phyloP scores from a whole-genome alignment of 352 stramenopile species.

The Globisporangium spiculum region DNA sequence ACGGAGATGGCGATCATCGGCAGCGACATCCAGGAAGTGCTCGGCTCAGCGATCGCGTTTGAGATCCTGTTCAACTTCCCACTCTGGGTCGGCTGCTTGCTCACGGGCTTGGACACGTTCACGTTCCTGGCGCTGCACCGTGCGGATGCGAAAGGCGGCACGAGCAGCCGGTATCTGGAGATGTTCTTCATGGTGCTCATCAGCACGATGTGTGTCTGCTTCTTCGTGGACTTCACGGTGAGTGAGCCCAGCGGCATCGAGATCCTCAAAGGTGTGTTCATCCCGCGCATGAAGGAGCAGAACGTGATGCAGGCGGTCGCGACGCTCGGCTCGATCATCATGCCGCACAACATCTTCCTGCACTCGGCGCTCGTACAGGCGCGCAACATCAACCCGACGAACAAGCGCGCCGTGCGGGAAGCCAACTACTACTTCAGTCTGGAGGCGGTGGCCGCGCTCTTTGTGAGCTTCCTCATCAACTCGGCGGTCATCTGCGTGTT shows the following conservation, averaged over 20 bases:
- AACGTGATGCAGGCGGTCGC: constrained; percentile 83
- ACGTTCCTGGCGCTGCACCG: constrained; percentile 92
- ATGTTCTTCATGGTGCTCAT: constrained; percentile 92
- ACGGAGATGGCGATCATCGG: constrained; percentile 92
- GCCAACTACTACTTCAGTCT: constrained; percentile 92
- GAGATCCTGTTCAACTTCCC: constrained; percentile 89
- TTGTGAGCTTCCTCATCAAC: constrained; percentile 96
- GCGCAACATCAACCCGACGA: constrained; percentile 45
- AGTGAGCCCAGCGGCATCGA: constrained; percentile 58
- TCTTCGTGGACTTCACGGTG: constrained; percentile 89
- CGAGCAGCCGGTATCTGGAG: constrained; percentile 57
- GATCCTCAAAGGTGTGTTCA: constrained; percentile 79
- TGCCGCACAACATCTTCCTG: constrained; percentile 93
- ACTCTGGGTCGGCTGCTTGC: constrained; percentile 89
- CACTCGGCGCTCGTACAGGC: constrained; percentile 85
- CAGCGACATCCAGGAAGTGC: constrained; percentile 90
- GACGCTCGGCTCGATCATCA: constrained; percentile 93
- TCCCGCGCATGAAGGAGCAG: constrained; percentile 49
- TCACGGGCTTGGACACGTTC: constrained; percentile 90
- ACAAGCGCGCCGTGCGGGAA: constrained; percentile 35
- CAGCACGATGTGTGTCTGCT: constrained; percentile 91
- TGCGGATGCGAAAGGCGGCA: constrained; percentile 31
- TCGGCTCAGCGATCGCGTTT: constrained; percentile 91
- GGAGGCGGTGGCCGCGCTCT: constrained; percentile 87
- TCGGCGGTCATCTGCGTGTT: constrained; percentile 91